Evolutionary conservation across 2,329 filamentous ascomycete genomes (phyloP).

Genomic region (Xylaria multiplex): DNA sequence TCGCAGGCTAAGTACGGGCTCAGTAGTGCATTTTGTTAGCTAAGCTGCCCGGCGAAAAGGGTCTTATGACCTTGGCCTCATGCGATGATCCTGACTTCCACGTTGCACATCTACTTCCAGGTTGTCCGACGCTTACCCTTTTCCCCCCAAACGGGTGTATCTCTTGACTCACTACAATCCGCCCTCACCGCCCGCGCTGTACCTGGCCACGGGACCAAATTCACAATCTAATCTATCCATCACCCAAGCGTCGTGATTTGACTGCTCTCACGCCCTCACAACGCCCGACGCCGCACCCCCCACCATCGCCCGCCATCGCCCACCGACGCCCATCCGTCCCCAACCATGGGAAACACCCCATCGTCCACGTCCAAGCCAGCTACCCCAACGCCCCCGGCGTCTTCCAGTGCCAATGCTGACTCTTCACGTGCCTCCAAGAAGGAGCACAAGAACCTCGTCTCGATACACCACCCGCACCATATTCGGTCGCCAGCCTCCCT

Average conservation of each 20-base stretch:
- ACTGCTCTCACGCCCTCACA: slow-evolving; percentile 34
- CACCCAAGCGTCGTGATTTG: slow-evolving; percentile 11
- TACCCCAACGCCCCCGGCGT: slow-evolving; percentile 47
- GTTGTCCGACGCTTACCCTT: slow-evolving; percentile 24
- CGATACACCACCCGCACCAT: slow-evolving; percentile 61
- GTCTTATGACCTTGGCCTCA: slow-evolving; percentile 47
- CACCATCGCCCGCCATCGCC: slow-evolving; percentile 18
- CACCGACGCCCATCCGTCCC: slow-evolving; percentile 24
- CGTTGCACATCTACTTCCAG: slow-evolving; percentile 32
- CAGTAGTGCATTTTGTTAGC: slow-evolving; percentile 23
- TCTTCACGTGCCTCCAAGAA: slow-evolving; percentile 52
- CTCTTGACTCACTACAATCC: slow-evolving; percentile 28
- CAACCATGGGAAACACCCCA: slow-evolving; percentile 59
- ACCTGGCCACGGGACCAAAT: slow-evolving; percentile 36
- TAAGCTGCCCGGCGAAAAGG: slow-evolving; percentile 25
- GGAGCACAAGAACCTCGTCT: slow-evolving; percentile 64
- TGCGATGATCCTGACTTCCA: slow-evolving; percentile 44
- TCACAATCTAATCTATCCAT: slow-evolving; percentile 18
- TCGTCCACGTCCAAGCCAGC: slow-evolving; percentile 49
- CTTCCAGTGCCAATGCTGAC: slow-evolving; percentile 44
- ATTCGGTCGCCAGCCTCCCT: slow-evolving; percentile 66
- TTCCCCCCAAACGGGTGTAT: slow-evolving; percentile 2
- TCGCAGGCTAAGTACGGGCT: background rate
- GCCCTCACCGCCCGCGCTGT: slow-evolving; percentile 31
- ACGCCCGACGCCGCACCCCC: slow-evolving; percentile 32